Evolutionary conservation across 177 flowering plant genomes (phyloP), one percentile per base, ranked within the genome.

Genomic region (Vitis hybrid): DNA sequence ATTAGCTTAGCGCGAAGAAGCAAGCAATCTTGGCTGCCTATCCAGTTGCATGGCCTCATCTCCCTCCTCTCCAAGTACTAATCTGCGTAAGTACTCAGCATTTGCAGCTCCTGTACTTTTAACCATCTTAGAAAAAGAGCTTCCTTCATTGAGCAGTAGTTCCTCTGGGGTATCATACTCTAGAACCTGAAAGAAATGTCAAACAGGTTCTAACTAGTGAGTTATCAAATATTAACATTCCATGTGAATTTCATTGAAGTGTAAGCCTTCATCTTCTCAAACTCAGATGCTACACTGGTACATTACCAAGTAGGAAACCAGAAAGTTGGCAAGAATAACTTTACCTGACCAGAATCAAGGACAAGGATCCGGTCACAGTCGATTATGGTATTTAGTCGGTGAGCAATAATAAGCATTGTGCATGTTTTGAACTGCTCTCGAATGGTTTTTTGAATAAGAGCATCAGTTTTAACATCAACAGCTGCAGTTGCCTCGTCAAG

Each of bases 81-180:
- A 77, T 79, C 86, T 79, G 47, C 82, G 81, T 20, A 95, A 76
- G 75, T 92, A 95, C 77, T 90, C 76, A 11, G 97, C 94, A 87
- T 89, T 95, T 77, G 95, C 95, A 58, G 88, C 76, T 53, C 98
- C 99, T 8, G 99, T 95, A 76, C 99, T 95, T 64, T 86, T 89
- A 75, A 95, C 99, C 98, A 95, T 95, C 82, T 77, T 86, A 68
- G 87, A 88, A 86, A 95, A 95, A 53, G 92, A 86, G 70, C 92
- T 87, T 58, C 47, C 83, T 79, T 90, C 94, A 33, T 84, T 85
- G 15, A 53, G 61, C 62, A 94, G 75, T 38, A 95, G 89, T 54
- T 83, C 75, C 78, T 88, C 86, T 3, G 99, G 97, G 20, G 90
- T 79, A 70, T 87, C 95, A 73, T 84, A 85, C 75, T 95, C 99